Evolutionary conservation across 140 eudicot genomes (phyloP).

Genomic region (Ambrosia hybrid): DNA sequence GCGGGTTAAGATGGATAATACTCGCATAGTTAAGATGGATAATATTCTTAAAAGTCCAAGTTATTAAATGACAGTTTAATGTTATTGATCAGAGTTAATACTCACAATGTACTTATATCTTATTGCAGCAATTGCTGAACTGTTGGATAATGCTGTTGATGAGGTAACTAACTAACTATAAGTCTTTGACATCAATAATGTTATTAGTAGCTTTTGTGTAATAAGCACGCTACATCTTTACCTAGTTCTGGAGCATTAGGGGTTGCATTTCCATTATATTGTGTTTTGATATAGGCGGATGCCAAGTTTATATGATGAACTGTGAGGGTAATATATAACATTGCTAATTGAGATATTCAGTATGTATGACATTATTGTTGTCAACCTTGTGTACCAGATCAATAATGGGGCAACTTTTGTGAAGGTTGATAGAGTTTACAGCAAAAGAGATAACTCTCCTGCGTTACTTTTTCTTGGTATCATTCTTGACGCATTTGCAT

Average conservation of each 20-base stretch:
- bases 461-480: conserved; percentile 82
- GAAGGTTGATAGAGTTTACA: conserved; percentile 75
- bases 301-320: not conserved
- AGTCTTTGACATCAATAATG: not conserved
- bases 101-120: conserved; percentile 19
- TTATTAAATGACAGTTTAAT: not conserved
- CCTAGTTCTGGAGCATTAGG: not conserved
- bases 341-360: conserved; percentile 13
- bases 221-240: not conserved
- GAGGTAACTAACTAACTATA: conserved; percentile 74
- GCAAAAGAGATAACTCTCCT: conserved; percentile 80
- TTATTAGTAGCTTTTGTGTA: not conserved
- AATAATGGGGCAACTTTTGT: conserved; percentile 88
- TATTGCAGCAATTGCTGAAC: conserved; percentile 93
- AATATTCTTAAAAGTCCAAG: not conserved
- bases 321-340: not conserved
- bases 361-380: conserved; percentile 18
- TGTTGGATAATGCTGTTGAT: conserved; percentile 94
- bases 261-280: not conserved
- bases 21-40: not conserved
- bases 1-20: not conserved
- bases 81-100: conserved; percentile 3
- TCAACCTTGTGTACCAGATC: conserved; percentile 44
- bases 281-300: not conserved
- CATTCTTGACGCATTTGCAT: conserved; percentile 11